Conservation (phyloP, 495 filamentous ascomycete genomes). For the Xylaria telfairii region DNA sequence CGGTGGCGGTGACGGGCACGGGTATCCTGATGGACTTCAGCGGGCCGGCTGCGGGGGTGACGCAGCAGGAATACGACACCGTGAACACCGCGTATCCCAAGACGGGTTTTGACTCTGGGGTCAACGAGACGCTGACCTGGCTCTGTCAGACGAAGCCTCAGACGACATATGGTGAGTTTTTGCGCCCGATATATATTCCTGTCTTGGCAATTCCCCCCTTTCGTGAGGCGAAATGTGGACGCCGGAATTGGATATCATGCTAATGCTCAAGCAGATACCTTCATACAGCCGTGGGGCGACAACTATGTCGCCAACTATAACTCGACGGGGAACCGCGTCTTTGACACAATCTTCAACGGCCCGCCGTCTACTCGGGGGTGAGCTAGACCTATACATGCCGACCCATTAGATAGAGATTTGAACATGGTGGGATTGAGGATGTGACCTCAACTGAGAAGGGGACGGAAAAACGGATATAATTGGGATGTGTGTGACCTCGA, state of each 20-base stretch:
- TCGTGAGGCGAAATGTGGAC: not conserved
- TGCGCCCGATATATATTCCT: slow-evolving; percentile 23
- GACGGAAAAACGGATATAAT: not conserved
- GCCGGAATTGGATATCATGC: not conserved
- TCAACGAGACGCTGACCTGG: slow-evolving; percentile 43
- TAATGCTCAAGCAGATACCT: slow-evolving; percentile 33
- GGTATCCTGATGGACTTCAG: slow-evolving; percentile 49
- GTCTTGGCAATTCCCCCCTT: not conserved
- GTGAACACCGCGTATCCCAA: slow-evolving; percentile 42
- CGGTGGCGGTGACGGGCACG: slow-evolving; percentile 40
- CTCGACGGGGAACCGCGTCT: slow-evolving; percentile 35
- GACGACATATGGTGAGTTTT: slow-evolving; percentile 48
- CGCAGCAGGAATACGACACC: slow-evolving; percentile 39
- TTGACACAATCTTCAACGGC: slow-evolving; percentile 22
- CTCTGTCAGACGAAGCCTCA: slow-evolving; percentile 46
- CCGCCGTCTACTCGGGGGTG: no score
- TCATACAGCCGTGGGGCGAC: slow-evolving; percentile 37
- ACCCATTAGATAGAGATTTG: not conserved
- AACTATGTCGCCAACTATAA: slow-evolving; percentile 37
- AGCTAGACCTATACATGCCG: no score
- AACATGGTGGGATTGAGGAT: not conserved
- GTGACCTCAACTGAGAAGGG: not conserved
- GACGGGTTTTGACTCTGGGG: slow-evolving; percentile 36
- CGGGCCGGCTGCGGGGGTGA: slow-evolving; percentile 38
- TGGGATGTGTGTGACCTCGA: no score